Percentiles rank a stretch among this genome's conserved stretches.
These are phyloP conservation scores for Colletotrichum spinosum DNA, from an alignment of 2,329 filamentous ascomycete genomes.

Conservation along the genomic window DNA sequence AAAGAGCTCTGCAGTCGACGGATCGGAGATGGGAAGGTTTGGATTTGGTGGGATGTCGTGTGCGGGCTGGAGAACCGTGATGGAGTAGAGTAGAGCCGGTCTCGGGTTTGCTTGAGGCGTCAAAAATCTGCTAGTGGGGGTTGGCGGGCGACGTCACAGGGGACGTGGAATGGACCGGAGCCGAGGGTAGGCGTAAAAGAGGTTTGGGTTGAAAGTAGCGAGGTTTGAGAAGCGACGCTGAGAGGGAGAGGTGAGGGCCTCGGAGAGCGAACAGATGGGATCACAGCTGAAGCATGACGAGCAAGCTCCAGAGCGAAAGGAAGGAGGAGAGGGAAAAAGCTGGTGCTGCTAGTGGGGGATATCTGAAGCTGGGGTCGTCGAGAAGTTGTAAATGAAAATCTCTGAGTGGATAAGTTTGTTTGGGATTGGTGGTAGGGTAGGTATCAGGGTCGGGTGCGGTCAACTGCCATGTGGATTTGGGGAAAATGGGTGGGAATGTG, in stretches of 20 bases:
- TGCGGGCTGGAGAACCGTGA: constrained; percentile 33
- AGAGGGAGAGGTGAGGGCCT: constrained; percentile 27
- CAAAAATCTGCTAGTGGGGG: constrained; percentile 39
- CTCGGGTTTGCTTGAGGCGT: constrained; percentile 36
- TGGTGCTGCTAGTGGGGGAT: constrained; percentile 19
- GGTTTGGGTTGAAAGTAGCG: constrained; percentile 3
- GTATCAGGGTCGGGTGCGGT: constrained; percentile 36
- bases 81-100: constrained; percentile 33
- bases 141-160: constrained; percentile 35
- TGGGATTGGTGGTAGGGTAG: constrained; percentile 23
- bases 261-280: constrained; percentile 19
- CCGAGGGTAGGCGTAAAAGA: constrained; percentile 31
- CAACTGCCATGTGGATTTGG: constrained; percentile 27
- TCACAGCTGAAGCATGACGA: constrained; percentile 37
- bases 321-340: constrained; percentile 17
- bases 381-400: constrained; percentile 38
- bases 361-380: constrained; percentile 37
- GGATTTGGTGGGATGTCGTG: constrained; percentile 21
- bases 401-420: constrained; percentile 38
- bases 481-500: constrained; percentile 28
- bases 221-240: constrained; percentile 20
- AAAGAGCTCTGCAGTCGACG: constrained; percentile 8
- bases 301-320: constrained; percentile 16
- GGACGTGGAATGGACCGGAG: constrained; percentile 24
- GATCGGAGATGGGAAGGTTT: not conserved